Percentiles rank a stretch among this genome's conserved stretches.
Conservation (phyloP, 495 filamentous ascomycete genomes). For the Pyronema omphalodes region DNA sequence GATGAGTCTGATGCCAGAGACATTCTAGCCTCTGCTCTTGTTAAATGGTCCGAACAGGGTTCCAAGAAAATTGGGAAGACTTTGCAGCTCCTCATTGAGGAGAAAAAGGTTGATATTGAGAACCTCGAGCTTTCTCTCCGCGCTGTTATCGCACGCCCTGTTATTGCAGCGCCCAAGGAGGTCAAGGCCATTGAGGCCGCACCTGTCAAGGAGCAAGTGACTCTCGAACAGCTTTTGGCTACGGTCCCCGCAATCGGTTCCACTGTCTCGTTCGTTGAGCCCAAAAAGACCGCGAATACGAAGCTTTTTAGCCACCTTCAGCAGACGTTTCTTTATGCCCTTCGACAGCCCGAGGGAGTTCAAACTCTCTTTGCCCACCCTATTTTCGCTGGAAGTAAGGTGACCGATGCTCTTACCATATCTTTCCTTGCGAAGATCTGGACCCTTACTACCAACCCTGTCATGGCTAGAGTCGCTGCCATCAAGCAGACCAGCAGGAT, state of each 20-base stretch:
- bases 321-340: slow-evolving; percentile 42
- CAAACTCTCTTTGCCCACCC: slow-evolving; percentile 39
- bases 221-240: slow-evolving; percentile 12
- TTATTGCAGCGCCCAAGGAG: slow-evolving; percentile 4
- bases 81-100: slow-evolving; percentile 40
- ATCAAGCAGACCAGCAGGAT: slow-evolving; percentile 38
- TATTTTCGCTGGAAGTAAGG: slow-evolving; percentile 36
- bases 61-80: slow-evolving; percentile 35
- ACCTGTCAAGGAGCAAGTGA: slow-evolving; percentile 1
- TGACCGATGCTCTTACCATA: slow-evolving; percentile 45
- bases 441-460: slow-evolving; percentile 46
- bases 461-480: slow-evolving; percentile 45
- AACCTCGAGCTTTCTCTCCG: slow-evolving; percentile 53
- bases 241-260: slow-evolving; percentile 24
- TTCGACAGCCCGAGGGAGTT: slow-evolving; percentile 32
- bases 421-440: slow-evolving; percentile 61
- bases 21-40: slow-evolving; percentile 42
- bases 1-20: slow-evolving; percentile 36
- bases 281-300: slow-evolving; percentile 7
- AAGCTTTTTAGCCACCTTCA: slow-evolving; percentile 30
- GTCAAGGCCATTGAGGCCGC: slow-evolving; percentile 12
- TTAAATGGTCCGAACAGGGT: slow-evolving; percentile 37
- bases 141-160: slow-evolving; percentile 36
- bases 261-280: slow-evolving; percentile 32
- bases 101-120: slow-evolving; percentile 44